Evolutionary conservation across 306 rosid species (phyloP), one percentile per base, ranked within the genome.

Genomic region (Crataegus laevigata): DNA sequence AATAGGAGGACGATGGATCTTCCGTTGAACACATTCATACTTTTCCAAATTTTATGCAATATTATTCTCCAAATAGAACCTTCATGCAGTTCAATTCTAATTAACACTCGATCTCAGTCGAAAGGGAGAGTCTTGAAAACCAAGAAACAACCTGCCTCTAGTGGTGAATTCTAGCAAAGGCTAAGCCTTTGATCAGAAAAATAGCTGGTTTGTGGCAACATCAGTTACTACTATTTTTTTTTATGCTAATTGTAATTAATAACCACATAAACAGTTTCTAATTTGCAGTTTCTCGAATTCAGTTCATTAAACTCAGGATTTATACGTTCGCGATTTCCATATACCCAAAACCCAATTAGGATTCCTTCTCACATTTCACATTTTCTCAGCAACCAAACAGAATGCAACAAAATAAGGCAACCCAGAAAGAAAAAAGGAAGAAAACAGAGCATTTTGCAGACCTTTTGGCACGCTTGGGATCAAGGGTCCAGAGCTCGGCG

Each of bases 381-480:
- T 40, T 59, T 61, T 70, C 64, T 50, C 55, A 11, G 70, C 63
- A 69, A 14, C 51, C 73, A 66, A 67, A 66, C 58, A 54, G 54
- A 50, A 50, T 5, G 54, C 19, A 68, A 11, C 19, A 63, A 50
- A 45, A 74, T 18, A 22, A 32, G 15, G 62, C 6, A 57, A 57
- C 62, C 29, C 62, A 24, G 66, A 29, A 61, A 28, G 3, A 76
- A 58, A 21, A 30, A 61, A 22, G 45, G 22, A 74, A 64, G 15
- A 40, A 75, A 21, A 81, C 64, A 79, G 21, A 69, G 69, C 69
- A 45, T 24, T 59, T 65, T 52, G 54, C 59, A 70, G 22, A 96
- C 99, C 99, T 96, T 86, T 96, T 96, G 81, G 99, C 99, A 59
- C 99, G 97, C 83, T 92, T 96, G 59, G 99, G 98, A 85, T 96